Evolutionary conservation across 306 rosid species (phyloP).

Genomic region (Quercus robur): DNA sequence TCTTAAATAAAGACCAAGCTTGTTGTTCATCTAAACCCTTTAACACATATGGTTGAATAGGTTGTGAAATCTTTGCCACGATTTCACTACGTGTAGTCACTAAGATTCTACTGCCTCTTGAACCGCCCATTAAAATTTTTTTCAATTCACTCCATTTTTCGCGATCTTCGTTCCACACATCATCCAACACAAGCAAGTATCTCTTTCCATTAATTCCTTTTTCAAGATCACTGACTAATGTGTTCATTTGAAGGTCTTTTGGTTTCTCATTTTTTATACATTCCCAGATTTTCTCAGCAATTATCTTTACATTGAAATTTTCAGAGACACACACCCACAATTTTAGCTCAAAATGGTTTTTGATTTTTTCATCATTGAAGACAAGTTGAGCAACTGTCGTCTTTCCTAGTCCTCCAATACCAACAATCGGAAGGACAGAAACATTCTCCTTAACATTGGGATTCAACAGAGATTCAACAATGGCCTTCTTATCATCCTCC

Average conservation of each 20-base stretch:
- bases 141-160: no score
- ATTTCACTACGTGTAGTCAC: no score
- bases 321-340: no score
- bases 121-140: accelerated
- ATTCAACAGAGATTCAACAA: accelerated
- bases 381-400: background rate
- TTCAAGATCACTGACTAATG: accelerated
- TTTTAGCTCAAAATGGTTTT: accelerated
- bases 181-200: accelerated
- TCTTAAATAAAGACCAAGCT: background rate
- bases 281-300: no score
- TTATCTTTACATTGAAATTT: accelerated
- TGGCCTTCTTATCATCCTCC: no score
- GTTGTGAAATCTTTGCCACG: accelerated
- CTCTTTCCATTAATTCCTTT: no score
- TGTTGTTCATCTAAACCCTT: background rate
- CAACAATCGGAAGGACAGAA: constrained; percentile 6
- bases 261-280: no score
- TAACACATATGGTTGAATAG: background rate
- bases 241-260: no score
- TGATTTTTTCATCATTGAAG: background rate
- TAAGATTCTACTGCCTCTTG: accelerated
- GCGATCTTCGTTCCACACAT: no score
- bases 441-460: background rate
- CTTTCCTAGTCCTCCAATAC: constrained; percentile 16